Base-by-base conservation (phyloP, 2,329 filamentous ascomycete species). In the Ustilaginoidea virens region DNA sequence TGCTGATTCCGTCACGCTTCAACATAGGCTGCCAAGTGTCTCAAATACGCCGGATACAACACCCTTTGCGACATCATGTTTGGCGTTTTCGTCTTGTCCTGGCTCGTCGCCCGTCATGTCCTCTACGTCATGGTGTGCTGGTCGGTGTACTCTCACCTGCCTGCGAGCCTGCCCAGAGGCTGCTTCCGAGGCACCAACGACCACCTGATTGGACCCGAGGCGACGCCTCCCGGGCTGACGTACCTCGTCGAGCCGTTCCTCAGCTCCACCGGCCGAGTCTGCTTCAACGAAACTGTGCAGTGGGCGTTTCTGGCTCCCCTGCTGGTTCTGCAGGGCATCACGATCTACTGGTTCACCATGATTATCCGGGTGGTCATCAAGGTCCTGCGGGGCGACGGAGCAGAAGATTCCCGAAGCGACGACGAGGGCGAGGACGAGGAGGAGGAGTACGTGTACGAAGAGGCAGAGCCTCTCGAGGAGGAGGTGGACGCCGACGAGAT, bases 391-490 rank as follows among this genome's bases (percentile, higher is more conserved):
- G 86, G 87, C 20, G 69, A 65, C 17, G 63, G 71, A 22, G 85
- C 87, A 5, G 85, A 94, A 37, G 90, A 98, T 45, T 69, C 73
- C 17, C 74, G 90, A 33, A 92, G 82, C 37, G 87, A 94, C 40
- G 83, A 83, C 39, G 74, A 78, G 39, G 67, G 24, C 24, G 63
- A 67, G n/a, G 59, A 64, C 27, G 57, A 60, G 4, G 59, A 65
- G 27, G 59, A 62, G 10, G 61, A 68, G 35, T 63, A 55, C 27
- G 51, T 64, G 28, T 68, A 67, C 33, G 63, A 69, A 41, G 61
- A 68, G 44, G 62, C 60, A 3, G 53, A 60, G 37, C 57, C 71
- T 2, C 60, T 79, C 7, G 79, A 85, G 50, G 68, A 83, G 49
- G 80, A 85, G 47, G 76, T 85, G 1, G 77, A 75, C 15, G 77